Base-by-base conservation (phyloP, 495 filamentous ascomycete genomes). In the Pyrenopolyporus hunteri region DNA sequence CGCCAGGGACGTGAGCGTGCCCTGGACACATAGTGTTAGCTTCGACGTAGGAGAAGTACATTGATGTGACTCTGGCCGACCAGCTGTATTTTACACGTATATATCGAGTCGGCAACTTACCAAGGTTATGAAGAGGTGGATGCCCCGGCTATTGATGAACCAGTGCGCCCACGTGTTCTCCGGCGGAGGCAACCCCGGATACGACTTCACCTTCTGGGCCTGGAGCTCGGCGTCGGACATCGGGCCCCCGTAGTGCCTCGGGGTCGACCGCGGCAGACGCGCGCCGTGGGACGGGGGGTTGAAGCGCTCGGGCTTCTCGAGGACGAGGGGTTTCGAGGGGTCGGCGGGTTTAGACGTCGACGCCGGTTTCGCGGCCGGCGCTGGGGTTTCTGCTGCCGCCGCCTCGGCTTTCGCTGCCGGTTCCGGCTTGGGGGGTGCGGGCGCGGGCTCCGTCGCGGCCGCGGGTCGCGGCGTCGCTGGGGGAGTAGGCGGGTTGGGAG, bases 201-300 rank as follows among this genome's bases (percentile, higher is more conserved):
- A 96, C 53, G 88, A 71, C 70, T 81, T 87, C 43, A 69, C 81
- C 57, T 76, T 77, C 74, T 89, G 88, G 51, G 79, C 82, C 40
- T 81, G 73, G 31, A 76, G 74, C 69, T 95, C 85, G 31, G 82
- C 75, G 17, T 77, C 76, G 14, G 80, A 81, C 31, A 88, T 72
- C 8, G 77, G 64, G 8, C 87, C 87, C 28, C 92, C 92, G 33
- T 87, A 87, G 74, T 93, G 92, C 37, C 74, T 70, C 17, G 77
- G 76, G 3, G 56, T 59, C 4, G 57, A 64, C 20, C 59, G 54
- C 17, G 79, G 72, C 62, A 87, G 78, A 1, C 87, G 82, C 20
- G 85, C 73, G 22, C 84, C 84, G 72, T 96, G 92, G 0, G 92
- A 96, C 0, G 92, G 92, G 0, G 92, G 92, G 44, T 86, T 88